A percentile compares a stretch with the other conserved stretches of the same genome.
phyloP scores from a whole-genome alignment of 805 yeast genomes.

The Scheffersomyces amazonensis region DNA sequence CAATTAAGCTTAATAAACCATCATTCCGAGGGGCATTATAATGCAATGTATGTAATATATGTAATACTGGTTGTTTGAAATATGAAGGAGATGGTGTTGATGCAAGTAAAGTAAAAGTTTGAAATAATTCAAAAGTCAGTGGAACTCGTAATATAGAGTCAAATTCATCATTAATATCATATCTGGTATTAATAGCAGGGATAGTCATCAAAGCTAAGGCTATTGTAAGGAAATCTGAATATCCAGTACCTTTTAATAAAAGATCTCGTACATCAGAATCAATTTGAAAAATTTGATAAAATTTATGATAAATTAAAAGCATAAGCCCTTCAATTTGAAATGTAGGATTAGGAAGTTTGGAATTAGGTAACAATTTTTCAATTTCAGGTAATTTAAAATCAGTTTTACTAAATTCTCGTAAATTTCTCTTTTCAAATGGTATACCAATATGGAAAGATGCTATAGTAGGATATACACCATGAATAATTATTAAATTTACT shows the following conservation, averaged over 20 bases:
- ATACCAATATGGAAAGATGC: slow-evolving; percentile 55
- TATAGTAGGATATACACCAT: slow-evolving; percentile 68
- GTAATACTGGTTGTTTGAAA: slow-evolving; percentile 47
- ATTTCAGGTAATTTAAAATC: slow-evolving; percentile 17
- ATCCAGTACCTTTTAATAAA: slow-evolving; percentile 64
- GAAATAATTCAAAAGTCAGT: slow-evolving; percentile 68
- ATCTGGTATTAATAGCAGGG: slow-evolving; percentile 20
- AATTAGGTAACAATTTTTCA: slow-evolving; percentile 13
- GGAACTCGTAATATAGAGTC: slow-evolving; percentile 36
- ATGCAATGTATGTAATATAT: slow-evolving; percentile 53
- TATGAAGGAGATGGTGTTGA: slow-evolving; percentile 45
- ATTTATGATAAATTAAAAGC: slow-evolving; percentile 23
- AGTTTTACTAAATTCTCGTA: slow-evolving; percentile 44
- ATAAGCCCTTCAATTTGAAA: slow-evolving; percentile 18
- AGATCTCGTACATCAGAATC: slow-evolving; percentile 52
- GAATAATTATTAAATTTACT: slow-evolving; percentile 60
- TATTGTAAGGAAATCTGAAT: slow-evolving; percentile 54
- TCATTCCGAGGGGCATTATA: slow-evolving; percentile 48
- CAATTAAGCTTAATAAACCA: slow-evolving; percentile 74
- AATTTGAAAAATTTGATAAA: slow-evolving; percentile 31
- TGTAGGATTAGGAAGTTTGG: not conserved
- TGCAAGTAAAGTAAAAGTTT: slow-evolving; percentile 56
- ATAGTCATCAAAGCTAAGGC: slow-evolving; percentile 42
- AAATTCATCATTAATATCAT: slow-evolving; percentile 10
- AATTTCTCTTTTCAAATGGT: slow-evolving; percentile 57